Percentiles rank a stretch among this genome's conserved stretches.
Conservation (phyloP, 2,329 filamentous ascomycete genomes). For the Rutstroemia sp. region DNA sequence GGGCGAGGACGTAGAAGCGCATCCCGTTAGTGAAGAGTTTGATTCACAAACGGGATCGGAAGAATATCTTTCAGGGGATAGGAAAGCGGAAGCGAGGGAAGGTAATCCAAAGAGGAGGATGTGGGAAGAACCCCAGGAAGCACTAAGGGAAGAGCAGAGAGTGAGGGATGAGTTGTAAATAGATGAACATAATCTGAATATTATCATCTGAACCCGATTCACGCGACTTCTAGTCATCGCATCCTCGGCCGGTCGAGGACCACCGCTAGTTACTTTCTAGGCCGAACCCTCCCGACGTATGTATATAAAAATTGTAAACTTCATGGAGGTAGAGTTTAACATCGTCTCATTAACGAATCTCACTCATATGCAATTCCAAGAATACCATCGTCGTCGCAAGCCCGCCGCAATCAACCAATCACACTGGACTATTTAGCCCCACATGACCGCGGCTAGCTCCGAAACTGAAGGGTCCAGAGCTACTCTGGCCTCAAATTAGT, state of each 20-base stretch:
- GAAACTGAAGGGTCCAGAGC: not conserved
- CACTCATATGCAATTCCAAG: too few relatives aligned
- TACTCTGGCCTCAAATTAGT: not conserved
- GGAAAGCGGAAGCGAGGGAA: slow-evolving; percentile 41
- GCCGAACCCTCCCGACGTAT: too few relatives aligned
- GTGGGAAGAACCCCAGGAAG: slow-evolving; percentile 45
- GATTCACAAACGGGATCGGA: slow-evolving; percentile 48
- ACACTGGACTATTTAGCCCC: not conserved
- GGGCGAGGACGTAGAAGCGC: slow-evolving; percentile 25
- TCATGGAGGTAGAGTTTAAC: too few relatives aligned
- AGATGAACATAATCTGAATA: not conserved
- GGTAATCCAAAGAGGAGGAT: slow-evolving; percentile 55
- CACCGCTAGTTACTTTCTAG: too few relatives aligned
- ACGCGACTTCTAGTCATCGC: too few relatives aligned
- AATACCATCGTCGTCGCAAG: not conserved
- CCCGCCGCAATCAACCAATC: not conserved
- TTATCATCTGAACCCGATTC: not conserved
- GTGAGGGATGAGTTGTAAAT: slow-evolving; percentile 28
- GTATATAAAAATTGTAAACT: too few relatives aligned
- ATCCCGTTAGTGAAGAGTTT: not conserved
- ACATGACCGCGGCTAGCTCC: not conserved
- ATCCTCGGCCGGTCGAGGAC: too few relatives aligned
- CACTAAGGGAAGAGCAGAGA: slow-evolving; percentile 23
- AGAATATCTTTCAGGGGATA: too few relatives aligned
- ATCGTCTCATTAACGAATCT: too few relatives aligned